Conservation (phyloP, 169 alveolate species). For the Plasmodium yoelii region DNA sequence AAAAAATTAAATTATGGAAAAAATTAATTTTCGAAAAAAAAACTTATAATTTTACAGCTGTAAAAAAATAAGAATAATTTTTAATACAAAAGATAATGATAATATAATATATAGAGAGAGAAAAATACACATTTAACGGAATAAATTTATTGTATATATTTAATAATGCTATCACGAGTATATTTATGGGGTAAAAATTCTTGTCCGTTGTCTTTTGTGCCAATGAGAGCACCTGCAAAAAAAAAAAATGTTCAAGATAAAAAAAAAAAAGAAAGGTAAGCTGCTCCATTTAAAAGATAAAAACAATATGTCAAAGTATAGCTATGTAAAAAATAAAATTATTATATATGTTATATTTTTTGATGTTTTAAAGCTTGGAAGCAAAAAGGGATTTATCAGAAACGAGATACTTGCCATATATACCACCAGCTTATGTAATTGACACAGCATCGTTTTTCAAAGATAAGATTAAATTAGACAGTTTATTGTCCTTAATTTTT, state of each 20-base stretch:
- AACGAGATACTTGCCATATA: conserved; percentile 84
- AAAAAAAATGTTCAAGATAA: conserved; percentile 67
- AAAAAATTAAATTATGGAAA: background rate
- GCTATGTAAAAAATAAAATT: background rate
- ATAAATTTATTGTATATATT: background rate
- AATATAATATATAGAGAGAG: background rate
- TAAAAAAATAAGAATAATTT: conserved; percentile 1
- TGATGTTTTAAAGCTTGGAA: conserved; percentile 8
- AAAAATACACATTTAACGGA: conserved; percentile 8
- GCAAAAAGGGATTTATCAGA: conserved; percentile 75
- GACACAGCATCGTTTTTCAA: conserved; percentile 84
- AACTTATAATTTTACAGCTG: background rate
- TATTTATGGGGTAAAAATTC: conserved; percentile 42
- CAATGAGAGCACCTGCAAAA: conserved; percentile 74
- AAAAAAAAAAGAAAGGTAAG: conserved; percentile 68
- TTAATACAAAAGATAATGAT: background rate
- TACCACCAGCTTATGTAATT: conserved; percentile 83
- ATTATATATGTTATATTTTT: background rate
- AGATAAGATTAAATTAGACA: conserved; percentile 81
- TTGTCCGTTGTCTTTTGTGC: conserved; percentile 49
- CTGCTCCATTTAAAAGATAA: background rate
- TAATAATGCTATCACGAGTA: conserved; percentile 57
- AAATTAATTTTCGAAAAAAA: background rate
- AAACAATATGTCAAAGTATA: background rate
- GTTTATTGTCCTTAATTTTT: conserved; percentile 81